phyloP scores from a whole-genome alignment of 78 protist genomes.

The Guillardia theta region DNA sequence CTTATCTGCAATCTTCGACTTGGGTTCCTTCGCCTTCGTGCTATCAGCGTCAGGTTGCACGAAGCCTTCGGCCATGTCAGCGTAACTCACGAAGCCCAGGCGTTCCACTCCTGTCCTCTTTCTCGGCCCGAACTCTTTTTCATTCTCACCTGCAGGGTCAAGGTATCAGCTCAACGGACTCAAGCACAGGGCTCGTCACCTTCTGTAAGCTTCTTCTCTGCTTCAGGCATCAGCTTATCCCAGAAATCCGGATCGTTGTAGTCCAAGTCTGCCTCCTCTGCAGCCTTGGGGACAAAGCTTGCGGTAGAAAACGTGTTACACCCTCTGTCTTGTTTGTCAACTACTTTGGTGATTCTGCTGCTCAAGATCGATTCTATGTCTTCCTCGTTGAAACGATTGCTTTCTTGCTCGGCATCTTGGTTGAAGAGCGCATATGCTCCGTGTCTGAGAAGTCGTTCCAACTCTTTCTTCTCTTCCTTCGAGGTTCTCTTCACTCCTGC shows the following conservation, averaged over 20 bases:
- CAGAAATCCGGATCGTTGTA: neutral
- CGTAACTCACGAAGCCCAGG: too few species aligned
- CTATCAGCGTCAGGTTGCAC: too few species aligned
- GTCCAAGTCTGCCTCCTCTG: neutral
- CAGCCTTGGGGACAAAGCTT: neutral
- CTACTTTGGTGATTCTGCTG: neutral
- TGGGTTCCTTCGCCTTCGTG: too few species aligned
- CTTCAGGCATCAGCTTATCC: neutral
- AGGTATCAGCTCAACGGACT: neutral
- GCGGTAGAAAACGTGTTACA: neutral
- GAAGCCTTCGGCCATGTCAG: too few species aligned
- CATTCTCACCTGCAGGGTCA: too few species aligned
- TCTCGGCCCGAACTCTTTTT: too few species aligned
- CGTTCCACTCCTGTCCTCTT: too few species aligned
- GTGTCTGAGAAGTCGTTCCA: neutral
- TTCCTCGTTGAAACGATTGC: neutral
- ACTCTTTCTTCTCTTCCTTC: neutral
- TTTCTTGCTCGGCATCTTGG: neutral
- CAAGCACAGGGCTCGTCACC: neutral
- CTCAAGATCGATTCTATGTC: neutral
- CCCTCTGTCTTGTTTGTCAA: neutral
- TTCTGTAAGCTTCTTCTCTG: neutral
- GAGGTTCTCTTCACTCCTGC: neutral
- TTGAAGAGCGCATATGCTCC: neutral
- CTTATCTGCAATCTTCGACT: too few species aligned